A percentile compares a stretch with the other conserved stretches of the same genome.
Evolutionary conservation across 768 basidiomycete species (phyloP).

Genomic region (Amanita brunnescens): DNA sequence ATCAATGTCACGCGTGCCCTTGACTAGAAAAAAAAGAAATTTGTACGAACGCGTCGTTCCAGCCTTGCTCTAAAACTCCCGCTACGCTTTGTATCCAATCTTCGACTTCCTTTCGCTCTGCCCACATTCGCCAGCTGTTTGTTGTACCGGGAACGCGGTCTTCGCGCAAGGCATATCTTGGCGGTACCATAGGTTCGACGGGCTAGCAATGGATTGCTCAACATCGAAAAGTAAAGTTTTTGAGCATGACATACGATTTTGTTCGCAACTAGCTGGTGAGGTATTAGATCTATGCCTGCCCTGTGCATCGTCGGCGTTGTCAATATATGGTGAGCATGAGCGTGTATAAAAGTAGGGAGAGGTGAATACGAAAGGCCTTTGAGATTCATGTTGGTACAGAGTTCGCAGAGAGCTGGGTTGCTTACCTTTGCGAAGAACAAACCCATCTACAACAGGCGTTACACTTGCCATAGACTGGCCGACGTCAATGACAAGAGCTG

Average conservation of each 20-base stretch:
- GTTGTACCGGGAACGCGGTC: constrained; percentile 70
- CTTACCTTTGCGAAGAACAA: constrained; percentile 89
- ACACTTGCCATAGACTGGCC: constrained; percentile 86
- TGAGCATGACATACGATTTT: constrained; percentile 42
- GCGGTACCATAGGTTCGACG: constrained; percentile 58
- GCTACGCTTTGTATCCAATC: constrained; percentile 89
- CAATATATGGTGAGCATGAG: constrained; percentile 66
- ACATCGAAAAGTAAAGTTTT: background rate
- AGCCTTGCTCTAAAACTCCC: constrained; percentile 78
- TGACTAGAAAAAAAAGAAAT: background rate
- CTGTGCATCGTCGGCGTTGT: constrained; percentile 39
- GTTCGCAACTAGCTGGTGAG: constrained; percentile 86
- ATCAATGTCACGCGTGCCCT: background rate
- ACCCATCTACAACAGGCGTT: constrained; percentile 94
- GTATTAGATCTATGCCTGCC: constrained; percentile 56
- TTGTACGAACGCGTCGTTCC: constrained; percentile 74
- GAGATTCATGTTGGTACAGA: constrained; percentile 1
- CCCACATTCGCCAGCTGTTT: constrained; percentile 74
- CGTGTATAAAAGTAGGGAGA: constrained; percentile 73
- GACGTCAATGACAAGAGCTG: constrained; percentile 93
- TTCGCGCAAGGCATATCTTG: constrained; percentile 64
- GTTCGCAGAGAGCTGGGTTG: background rate
- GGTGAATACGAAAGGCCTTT: constrained; percentile 72
- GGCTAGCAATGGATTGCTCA: constrained; percentile 33
- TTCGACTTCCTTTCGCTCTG: constrained; percentile 76